phyloP scores from a whole-genome alignment of 2,329 filamentous ascomycete genomes.

The Chaetomium strumarium region DNA sequence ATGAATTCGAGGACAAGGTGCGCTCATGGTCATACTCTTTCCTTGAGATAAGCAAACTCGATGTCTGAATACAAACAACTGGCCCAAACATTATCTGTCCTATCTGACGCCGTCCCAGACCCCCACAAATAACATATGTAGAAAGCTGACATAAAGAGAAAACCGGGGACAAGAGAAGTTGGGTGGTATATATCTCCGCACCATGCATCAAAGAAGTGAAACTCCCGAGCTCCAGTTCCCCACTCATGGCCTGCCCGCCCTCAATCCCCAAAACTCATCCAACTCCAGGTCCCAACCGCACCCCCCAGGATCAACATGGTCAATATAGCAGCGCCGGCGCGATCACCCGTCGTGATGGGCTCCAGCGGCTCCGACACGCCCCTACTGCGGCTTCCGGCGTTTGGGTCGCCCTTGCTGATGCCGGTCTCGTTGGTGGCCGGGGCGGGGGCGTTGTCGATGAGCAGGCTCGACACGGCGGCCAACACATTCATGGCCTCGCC shows the following conservation, averaged over 20 bases:
- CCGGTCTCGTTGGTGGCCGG: conserved; percentile 45
- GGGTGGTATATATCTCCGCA: not conserved
- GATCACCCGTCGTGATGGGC: conserved; percentile 41
- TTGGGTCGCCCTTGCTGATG: conserved; percentile 38
- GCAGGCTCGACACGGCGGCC: conserved; percentile 46
- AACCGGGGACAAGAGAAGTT: not conserved
- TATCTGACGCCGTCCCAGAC: conserved; percentile 9
- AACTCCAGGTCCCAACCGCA: conserved; percentile 38
- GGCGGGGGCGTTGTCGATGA: conserved; percentile 38
- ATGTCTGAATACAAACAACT: not conserved
- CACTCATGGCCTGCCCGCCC: too few relatives aligned
- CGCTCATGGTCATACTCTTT: too few relatives aligned
- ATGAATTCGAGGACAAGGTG: too few relatives aligned
- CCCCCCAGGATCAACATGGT: conserved; percentile 42
- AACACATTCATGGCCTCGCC: conserved; percentile 55
- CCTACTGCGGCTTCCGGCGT: conserved; percentile 33
- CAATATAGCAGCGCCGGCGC: conserved; percentile 43
- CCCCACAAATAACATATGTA: not conserved
- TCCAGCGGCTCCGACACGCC: conserved; percentile 21
- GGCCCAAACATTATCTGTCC: not conserved
- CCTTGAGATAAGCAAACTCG: too few relatives aligned
- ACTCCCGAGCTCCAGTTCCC: not conserved
- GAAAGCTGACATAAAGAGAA: not conserved
- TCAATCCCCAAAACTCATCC: conserved; percentile 38
- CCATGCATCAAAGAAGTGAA: not conserved